These are phyloP conservation scores for Aureobasidium mangrovei DNA, from an alignment of 2,329 filamentous ascomycete species.

Conservation along the genomic window DNA sequence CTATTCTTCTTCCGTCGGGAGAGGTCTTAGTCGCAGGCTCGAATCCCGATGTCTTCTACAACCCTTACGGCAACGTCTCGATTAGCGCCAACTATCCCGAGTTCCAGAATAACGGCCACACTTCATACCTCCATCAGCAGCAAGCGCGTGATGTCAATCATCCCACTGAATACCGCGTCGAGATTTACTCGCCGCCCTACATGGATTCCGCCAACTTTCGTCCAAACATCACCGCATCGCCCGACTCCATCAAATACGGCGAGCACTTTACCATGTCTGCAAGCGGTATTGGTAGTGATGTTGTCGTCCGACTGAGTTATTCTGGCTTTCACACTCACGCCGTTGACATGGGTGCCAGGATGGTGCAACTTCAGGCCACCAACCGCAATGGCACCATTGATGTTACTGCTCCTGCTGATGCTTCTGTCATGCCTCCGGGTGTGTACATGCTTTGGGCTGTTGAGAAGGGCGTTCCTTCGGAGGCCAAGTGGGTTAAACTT, in stretches of 20 bases:
- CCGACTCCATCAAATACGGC: constrained; percentile 38
- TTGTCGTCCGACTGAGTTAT: constrained; percentile 45
- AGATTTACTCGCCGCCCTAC: constrained; percentile 53
- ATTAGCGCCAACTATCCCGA: constrained; percentile 27
- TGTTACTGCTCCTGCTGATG: constrained; percentile 47
- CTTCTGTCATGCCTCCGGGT: constrained; percentile 48
- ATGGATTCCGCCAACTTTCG: constrained; percentile 40
- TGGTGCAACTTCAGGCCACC: constrained; percentile 43
- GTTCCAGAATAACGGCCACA: constrained; percentile 30
- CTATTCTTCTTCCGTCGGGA: constrained; percentile 51
- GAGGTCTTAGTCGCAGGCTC: constrained; percentile 52
- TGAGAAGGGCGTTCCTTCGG: constrained; percentile 43
- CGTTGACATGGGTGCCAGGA: constrained; percentile 53
- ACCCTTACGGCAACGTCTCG: constrained; percentile 29
- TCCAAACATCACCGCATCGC: constrained; percentile 42
- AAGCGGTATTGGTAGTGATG: background rate
- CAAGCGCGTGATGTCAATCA: constrained; percentile 24
- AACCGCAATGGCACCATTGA: constrained; percentile 42
- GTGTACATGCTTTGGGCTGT: constrained; percentile 53
- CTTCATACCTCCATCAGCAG: constrained; percentile 17
- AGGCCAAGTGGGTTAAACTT: constrained; percentile 34
- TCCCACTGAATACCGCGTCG: constrained; percentile 52
- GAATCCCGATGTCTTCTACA: constrained; percentile 51
- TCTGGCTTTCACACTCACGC: constrained; percentile 53
- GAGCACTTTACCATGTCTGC: constrained; percentile 36